Evolutionary conservation across 306 rosid genomes (phyloP), one percentile per base, ranked within the genome.

Genomic region (Quillaja saponaria): DNA sequence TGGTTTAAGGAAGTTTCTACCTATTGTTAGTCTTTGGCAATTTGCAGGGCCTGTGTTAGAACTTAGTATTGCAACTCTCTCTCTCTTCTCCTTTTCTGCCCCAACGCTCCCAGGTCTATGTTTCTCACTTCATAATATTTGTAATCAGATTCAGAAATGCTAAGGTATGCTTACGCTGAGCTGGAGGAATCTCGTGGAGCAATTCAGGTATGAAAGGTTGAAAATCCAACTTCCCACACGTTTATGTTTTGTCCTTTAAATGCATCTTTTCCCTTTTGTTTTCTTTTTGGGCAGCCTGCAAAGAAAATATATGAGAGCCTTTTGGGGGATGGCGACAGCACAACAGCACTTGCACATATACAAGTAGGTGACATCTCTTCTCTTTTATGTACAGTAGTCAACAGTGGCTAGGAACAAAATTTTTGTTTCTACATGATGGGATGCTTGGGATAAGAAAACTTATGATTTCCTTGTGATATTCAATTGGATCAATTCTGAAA

Each of bases 151-250:
- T 88, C 90, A 0, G 88, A 86, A 64, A 79, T 92, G 95, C 85
- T 92, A 34, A 80, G 91, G 52, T 92, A 86, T 86, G 98, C 98
- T 50, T 88, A 84, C 70, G 96, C 96, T 4, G 98, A 92, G 83
- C 82, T 92, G 73, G 96, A 92, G 80, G 96, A 92, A 74, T 88
- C 98, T 64, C 96, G 95, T 74, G 98, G 98, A 20, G 89, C 95
- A 74, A 83, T 92, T 74, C 96, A 82, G 95, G 98, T 85, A 66
- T 66, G 40, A 44, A 41, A 39, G 14, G 62, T 74, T 68, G 18
- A 34, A 13, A 34, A 40, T 49, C 41, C 57, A 59, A 21, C 63
- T 55, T 68, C 55, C 35, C 9, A 47, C 58, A 47, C 61, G 34
- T 47, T 49, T 48, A 42, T 50, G 20, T 46, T 42, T 62, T 58